These are phyloP conservation scores for Maudiozyma barnettii DNA, from an alignment of 805 yeast species.

Conservation along the genomic window DNA sequence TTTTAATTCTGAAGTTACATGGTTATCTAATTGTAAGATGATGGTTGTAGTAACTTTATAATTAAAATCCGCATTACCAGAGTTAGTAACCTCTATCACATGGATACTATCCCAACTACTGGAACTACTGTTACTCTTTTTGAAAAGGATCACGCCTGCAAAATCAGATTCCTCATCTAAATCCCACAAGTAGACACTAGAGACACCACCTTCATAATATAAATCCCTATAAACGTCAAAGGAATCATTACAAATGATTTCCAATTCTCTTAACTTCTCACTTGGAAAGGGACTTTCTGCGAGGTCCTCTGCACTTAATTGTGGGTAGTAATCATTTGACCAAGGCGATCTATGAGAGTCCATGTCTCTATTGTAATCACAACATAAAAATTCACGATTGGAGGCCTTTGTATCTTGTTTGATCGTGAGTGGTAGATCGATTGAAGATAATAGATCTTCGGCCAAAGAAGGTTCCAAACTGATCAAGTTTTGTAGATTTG, in stretches of 20 bases:
- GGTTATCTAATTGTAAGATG: constrained; percentile 53
- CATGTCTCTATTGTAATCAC: constrained; percentile 93
- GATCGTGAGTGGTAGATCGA: constrained; percentile 66
- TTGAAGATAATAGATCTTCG: constrained; percentile 76
- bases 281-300: constrained; percentile 73
- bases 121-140: constrained; percentile 39
- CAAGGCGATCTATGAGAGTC: constrained; percentile 90
- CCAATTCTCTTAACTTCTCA: constrained; percentile 56
- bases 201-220: constrained; percentile 90
- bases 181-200: constrained; percentile 90
- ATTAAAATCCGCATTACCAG: constrained; percentile 28
- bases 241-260: constrained; percentile 75
- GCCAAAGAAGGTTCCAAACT: constrained; percentile 57
- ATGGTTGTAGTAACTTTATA: constrained; percentile 84
- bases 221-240: constrained; percentile 88
- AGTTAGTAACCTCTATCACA: constrained; percentile 65
- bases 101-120: constrained; percentile 92
- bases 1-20: constrained; percentile 27
- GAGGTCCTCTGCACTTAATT: constrained; percentile 36
- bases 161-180: constrained; percentile 50
- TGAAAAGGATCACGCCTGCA: constrained; percentile 85
- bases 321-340: constrained; percentile 54
- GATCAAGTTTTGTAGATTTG: constrained; percentile 37
- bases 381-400: constrained; percentile 58
- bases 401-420: constrained; percentile 30